These are phyloP conservation scores for Alternaria metachromatica DNA, from an alignment of 2,329 filamentous ascomycete genomes.

Conservation along the genomic window DNA sequence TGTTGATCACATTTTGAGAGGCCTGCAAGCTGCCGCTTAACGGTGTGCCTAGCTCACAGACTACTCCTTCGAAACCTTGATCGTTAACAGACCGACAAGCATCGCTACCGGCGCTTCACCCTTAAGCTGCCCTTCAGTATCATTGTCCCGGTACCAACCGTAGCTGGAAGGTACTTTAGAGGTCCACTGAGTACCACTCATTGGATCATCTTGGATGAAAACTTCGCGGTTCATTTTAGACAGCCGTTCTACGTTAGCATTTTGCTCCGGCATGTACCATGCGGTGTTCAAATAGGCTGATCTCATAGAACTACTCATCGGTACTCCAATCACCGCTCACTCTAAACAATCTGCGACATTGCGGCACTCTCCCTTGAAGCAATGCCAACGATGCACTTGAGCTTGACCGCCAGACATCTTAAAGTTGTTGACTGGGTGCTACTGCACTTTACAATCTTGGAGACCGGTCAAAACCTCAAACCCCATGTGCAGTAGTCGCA, in stretches of 20 bases:
- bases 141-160: neutral
- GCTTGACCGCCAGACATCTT: neutral
- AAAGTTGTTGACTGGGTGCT: neutral
- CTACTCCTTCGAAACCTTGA: neutral
- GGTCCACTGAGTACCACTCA: neutral
- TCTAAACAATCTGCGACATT: neutral
- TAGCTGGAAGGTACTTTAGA: neutral
- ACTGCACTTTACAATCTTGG: neutral
- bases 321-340: neutral
- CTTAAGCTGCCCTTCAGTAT: neutral
- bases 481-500: neutral
- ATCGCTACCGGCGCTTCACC: neutral
- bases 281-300: neutral
- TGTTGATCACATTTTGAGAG: conserved; percentile 1
- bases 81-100: neutral
- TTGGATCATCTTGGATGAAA: neutral
- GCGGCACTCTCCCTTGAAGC: neutral
- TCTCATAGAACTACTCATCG: neutral
- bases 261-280: neutral
- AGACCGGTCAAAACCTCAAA: neutral
- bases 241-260: neutral
- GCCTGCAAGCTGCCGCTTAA: neutral
- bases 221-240: neutral
- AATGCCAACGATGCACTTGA: neutral
- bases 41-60: neutral